Base-by-base conservation (phyloP, 352 stramenopile species). In the Globisporangium carolinianum region DNA sequence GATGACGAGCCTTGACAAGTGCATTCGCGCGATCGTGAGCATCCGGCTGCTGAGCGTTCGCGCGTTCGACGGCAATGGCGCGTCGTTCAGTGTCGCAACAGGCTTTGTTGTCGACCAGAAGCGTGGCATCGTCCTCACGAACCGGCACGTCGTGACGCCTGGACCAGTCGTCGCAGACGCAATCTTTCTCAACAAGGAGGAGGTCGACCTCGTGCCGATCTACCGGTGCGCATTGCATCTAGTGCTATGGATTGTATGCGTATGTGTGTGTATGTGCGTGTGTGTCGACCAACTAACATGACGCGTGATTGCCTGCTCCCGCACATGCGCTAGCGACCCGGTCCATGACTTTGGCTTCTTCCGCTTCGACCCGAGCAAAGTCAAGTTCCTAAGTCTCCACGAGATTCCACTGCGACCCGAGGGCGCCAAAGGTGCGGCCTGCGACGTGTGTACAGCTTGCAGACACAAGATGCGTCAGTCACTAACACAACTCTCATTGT, bases 121-220 rank as follows among this genome's bases (percentile, higher is more conserved):
- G 61, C 76, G 83, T 10, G 89, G 91, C 6, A 68, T 97, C 50
- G 89, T 97, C 60, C 70, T 97, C 48, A 97, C 89, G 17, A 97
- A 97, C 64, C 86, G 91, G 54, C 91, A 97, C 71, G 91, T 97
- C 18, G 82, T 97, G 46, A 96, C 86, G 12, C 82, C 84, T 32
- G 89, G 88, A 1, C 91, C 91, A 0, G 80, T 95, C 3, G 76
- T 91, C 15, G 86, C 87, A 15, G 88, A 97, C 57, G 88, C 87
- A n/a, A 92, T 96, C 55, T 97, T 97, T 60, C 72, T 95, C 42
- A 97, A 96, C 67, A 97, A 97, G 67, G 91, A 97, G 64, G 89
- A 97, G 56, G 86, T 97, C 45, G 79, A 94, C 45, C 72, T 97
- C 24, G 84, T 89, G 46, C 84, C 89, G 17, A 83, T 97, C 38